A percentile compares a stretch with the other conserved stretches of the same genome.
Conservation (phyloP, 495 filamentous ascomycete genomes). For the Jackrogersella minutella region DNA sequence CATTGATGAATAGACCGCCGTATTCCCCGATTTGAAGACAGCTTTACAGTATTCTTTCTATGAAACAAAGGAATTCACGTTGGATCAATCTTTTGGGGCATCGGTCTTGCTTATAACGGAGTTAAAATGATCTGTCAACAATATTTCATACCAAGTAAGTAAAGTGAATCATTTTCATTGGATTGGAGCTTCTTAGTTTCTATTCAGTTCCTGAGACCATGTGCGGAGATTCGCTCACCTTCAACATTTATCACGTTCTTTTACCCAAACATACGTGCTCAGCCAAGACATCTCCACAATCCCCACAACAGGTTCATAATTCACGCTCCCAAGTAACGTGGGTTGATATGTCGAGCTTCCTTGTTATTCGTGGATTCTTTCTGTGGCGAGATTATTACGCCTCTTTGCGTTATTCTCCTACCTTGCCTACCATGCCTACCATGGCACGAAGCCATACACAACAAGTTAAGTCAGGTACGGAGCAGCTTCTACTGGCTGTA, state of each 20-base stretch:
- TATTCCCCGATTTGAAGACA: no score
- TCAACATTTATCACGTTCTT: constrained; percentile 10
- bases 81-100: no score
- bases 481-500: constrained; percentile 8
- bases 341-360: not conserved
- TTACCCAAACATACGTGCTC: not conserved
- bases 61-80: not conserved
- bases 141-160: no score
- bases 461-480: constrained; percentile 9
- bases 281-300: constrained; percentile 25
- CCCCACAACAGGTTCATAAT: constrained; percentile 19
- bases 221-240: constrained; percentile 7
- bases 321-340: constrained; percentile 15
- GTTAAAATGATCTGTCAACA: no score
- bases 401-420: constrained; percentile 19
- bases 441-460: not conserved
- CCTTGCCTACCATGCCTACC: not conserved
- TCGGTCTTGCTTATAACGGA: no score
- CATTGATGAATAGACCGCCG: no score
- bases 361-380: constrained; percentile 38
- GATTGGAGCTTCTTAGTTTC: no score
- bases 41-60: not conserved
- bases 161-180: no score
- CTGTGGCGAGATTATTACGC: constrained; percentile 8
- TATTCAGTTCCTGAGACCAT: not conserved